Base-by-base conservation (phyloP, 2,329 filamentous ascomycete species). In the Zalaria obscura region DNA sequence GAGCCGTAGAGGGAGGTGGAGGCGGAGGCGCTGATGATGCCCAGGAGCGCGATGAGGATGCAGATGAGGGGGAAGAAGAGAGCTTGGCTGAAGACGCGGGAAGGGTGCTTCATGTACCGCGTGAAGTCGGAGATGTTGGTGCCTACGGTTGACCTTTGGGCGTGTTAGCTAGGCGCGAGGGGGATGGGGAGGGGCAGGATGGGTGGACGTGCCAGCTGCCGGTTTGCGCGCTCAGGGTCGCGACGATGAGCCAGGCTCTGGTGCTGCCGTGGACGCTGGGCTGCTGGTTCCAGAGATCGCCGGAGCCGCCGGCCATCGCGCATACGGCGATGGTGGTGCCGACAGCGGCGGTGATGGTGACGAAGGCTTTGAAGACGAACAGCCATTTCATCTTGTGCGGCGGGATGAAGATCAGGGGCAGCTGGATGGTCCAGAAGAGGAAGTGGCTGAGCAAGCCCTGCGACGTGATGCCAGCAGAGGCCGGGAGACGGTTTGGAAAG, bases 11-110 rank as follows among this genome's bases (percentile, higher is more conserved):
- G 65, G 9, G 72, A 65, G 28, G 65, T 63, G 33, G 65, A 66
- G 5, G 74, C 72, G 0, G 69, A 71, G 0, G 75, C 73, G 25
- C 72, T 70, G 32, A 76, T 66, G 50, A 79, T 77, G 28, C 76
- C 76, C 44, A 73, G 55, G 65, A 72, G 45, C 61, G 59, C 51
- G 69, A 52, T 48, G 27, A 50, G 41, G 29, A 68, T 72, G 52
- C 70, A 71, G 45, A 73, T 57, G 4, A 70, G 51, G 1, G 70
- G 70, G 3, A 73, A 60, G 46, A 62, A 56, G 27, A 61, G 42
- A 3, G 54, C 54, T 46, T 63, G 59, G 46, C 59, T 52, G 43
- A 61, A 56, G 28, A 55, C 50, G 7, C 52, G 51, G 6, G 49
- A 46, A 4, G 53, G 49, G 25, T 43, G 49, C 39, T 52, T 54